A percentile compares a stretch with the other conserved stretches of the same genome.
Evolutionary conservation across 2,329 filamentous ascomycete species (phyloP).

Genomic region (Fusarium buharicum): DNA sequence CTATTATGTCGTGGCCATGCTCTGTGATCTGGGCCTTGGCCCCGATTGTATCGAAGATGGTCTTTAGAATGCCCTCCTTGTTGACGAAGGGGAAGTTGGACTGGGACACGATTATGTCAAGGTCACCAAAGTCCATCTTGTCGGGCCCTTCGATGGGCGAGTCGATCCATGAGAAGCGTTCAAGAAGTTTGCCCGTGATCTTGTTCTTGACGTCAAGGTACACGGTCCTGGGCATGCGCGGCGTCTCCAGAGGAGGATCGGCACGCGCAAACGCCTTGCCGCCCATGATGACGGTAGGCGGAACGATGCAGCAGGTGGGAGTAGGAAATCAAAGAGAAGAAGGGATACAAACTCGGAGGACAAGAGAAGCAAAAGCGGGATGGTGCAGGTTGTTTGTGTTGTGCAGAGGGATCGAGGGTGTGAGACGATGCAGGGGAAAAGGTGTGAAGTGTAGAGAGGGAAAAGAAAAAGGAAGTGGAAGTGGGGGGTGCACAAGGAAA

Average conservation of each 20-base stretch:
- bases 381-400: no score
- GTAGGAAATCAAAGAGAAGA: slow-evolving; percentile 3
- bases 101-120: slow-evolving; percentile 73
- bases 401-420: no score
- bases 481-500: no score
- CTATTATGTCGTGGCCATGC: slow-evolving; percentile 43
- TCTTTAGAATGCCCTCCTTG: slow-evolving; percentile 47
- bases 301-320: neutral
- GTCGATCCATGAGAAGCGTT: slow-evolving; percentile 65
- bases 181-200: slow-evolving; percentile 57
- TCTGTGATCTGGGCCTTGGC: slow-evolving; percentile 55
- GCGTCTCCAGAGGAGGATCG: slow-evolving; percentile 63
- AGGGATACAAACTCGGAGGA: no score
- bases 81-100: slow-evolving; percentile 34
- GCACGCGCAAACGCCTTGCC: slow-evolving; percentile 67
- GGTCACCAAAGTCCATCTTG: slow-evolving; percentile 75
- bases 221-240: slow-evolving; percentile 69
- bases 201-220: slow-evolving; percentile 64
- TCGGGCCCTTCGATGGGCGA: slow-evolving; percentile 74
- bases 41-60: slow-evolving; percentile 51
- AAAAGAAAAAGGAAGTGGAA: no score
- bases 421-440: no score
- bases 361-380: no score
- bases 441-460: no score
- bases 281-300: slow-evolving; percentile 64